Conservation (phyloP, 2,329 filamentous ascomycete genomes). For the Xylaria sp. region DNA sequence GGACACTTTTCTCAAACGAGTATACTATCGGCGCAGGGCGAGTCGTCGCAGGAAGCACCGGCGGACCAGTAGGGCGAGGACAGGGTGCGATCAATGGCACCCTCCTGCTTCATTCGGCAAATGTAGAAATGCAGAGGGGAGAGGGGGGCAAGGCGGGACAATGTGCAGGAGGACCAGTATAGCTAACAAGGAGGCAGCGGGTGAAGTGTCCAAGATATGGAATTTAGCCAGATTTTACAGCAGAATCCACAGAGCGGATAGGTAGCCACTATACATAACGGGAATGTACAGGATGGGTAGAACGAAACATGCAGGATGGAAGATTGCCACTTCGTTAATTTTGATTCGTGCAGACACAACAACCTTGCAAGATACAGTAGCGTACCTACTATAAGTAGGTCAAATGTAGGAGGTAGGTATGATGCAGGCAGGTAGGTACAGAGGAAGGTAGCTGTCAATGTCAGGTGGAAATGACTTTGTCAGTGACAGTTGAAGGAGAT, state of each 20-base stretch:
- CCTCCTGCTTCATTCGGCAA: constrained; percentile 41
- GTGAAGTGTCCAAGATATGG: constrained; percentile 27
- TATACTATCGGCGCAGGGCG: constrained; percentile 10
- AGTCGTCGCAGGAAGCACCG: constrained; percentile 21
- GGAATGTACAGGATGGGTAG: constrained; percentile 14
- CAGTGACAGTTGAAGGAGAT: not conserved
- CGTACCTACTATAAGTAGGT: not conserved
- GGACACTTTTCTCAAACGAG: constrained; percentile 34
- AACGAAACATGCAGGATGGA: constrained; percentile 14
- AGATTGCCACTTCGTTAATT: constrained; percentile 24
- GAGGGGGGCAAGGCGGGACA: constrained; percentile 16
- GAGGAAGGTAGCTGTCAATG: not conserved
- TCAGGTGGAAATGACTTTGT: not conserved
- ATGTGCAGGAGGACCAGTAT: constrained; percentile 3
- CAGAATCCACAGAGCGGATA: constrained; percentile 12
- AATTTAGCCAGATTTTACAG: constrained; percentile 41
- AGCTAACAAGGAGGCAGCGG: constrained; percentile 6
- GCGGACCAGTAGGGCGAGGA: constrained; percentile 2
- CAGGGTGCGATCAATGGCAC: constrained; percentile 16
- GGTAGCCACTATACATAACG: not conserved
- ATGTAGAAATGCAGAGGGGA: constrained; percentile 11
- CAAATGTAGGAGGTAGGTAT: not conserved
- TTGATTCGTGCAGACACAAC: constrained; percentile 8
- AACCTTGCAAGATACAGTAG: not conserved
- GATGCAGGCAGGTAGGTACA: not conserved